These are phyloP conservation scores for Saccharomycopsis lassenensis DNA, from an alignment of 805 yeast genomes.

Conservation along the genomic window DNA sequence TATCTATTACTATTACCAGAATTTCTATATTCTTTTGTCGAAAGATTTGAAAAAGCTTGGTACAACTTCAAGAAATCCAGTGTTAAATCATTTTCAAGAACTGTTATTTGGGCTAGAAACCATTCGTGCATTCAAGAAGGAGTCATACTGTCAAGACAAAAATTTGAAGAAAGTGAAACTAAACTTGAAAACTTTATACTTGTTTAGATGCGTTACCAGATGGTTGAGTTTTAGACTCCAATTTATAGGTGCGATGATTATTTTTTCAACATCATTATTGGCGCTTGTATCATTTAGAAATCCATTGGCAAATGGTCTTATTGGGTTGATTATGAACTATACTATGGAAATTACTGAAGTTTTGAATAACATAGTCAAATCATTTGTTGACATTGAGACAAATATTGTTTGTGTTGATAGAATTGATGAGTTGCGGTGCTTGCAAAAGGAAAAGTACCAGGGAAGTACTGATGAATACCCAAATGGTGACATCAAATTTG, in stretches of 20 bases:
- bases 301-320: conserved; percentile 45
- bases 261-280: conserved; percentile 40
- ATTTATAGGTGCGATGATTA: conserved; percentile 47
- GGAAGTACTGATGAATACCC: conserved; percentile 29
- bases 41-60: conserved; percentile 71
- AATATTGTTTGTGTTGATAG: conserved; percentile 60
- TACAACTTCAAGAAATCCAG: conserved; percentile 60
- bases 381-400: conserved; percentile 53
- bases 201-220: conserved; percentile 46
- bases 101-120: conserved; percentile 68
- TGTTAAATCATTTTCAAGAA: conserved; percentile 75
- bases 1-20: conserved; percentile 62
- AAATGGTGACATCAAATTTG: conserved; percentile 37
- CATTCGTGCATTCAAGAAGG: conserved; percentile 64
- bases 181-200: conserved; percentile 37
- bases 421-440: conserved; percentile 40
- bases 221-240: conserved; percentile 59
- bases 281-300: conserved; percentile 30
- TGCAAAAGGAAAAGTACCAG: conserved; percentile 34
- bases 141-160: conserved; percentile 44
- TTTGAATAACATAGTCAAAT: conserved; percentile 44
- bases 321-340: conserved; percentile 56
- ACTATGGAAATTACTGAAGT: conserved; percentile 46
- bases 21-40: conserved; percentile 54
- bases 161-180: conserved; percentile 42